A percentile compares a stretch with the other conserved stretches of the same genome.
Conservation (phyloP, 2,329 filamentous ascomycete species). For the Sporothrix mexicana region DNA sequence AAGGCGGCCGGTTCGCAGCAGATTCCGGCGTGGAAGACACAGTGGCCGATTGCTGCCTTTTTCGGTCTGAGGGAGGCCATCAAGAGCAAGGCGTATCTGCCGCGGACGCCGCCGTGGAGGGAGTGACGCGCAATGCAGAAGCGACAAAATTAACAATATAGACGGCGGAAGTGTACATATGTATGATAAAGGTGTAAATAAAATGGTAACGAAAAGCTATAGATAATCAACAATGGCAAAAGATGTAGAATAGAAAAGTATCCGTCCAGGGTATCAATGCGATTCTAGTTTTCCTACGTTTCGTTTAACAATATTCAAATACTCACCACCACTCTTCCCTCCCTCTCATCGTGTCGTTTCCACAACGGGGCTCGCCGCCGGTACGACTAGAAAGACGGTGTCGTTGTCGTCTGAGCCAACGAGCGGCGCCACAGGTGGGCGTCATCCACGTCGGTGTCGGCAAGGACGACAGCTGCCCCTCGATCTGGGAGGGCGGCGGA, state of each 20-base stretch:
- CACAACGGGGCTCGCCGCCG: neutral
- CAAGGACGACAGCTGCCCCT: too few species aligned
- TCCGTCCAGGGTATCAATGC: constrained; percentile 8
- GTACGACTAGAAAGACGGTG: too few species aligned
- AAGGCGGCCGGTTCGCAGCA: neutral
- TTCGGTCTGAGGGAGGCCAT: constrained; percentile 67
- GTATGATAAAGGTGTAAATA: constrained; percentile 15
- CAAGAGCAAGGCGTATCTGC: constrained; percentile 60
- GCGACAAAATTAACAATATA: too few species aligned
- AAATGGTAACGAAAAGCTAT: neutral
- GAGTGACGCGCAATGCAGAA: too few species aligned
- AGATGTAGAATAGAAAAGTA: neutral
- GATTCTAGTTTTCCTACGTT: neutral
- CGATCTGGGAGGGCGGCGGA: too few species aligned
- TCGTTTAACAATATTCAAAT: too few species aligned
- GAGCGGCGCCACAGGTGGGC: constrained; percentile 46
- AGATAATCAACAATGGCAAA: neutral
- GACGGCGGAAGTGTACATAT: neutral
- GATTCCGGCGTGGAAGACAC: constrained; percentile 44
- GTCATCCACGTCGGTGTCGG: constrained; percentile 44
- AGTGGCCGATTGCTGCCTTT: constrained; percentile 63
- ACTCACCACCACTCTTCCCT: too few species aligned
- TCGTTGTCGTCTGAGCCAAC: too few species aligned
- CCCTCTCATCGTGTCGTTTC: neutral
- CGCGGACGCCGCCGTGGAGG: constrained; percentile 46